Evolutionary conservation across 1,284 basidiomycete species (phyloP).

Genomic region (Papiliotrema terrestris): DNA sequence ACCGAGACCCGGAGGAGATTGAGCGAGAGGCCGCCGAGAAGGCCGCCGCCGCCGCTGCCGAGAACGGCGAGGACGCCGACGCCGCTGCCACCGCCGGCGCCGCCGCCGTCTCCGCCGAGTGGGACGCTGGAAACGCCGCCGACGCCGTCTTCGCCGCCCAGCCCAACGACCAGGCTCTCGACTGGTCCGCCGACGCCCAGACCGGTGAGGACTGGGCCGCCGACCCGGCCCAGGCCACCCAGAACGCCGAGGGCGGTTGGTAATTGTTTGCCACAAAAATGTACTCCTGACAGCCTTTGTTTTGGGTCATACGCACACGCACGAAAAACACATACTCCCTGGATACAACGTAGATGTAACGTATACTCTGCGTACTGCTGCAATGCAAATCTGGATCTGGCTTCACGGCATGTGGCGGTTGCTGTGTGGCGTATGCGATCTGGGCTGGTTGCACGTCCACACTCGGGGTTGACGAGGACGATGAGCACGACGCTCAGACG

Average conservation of each 20-base stretch:
- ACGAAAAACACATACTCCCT: too few relatives aligned
- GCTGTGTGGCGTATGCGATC: too few relatives aligned
- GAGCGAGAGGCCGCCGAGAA: slow-evolving; percentile 95
- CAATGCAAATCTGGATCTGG: too few relatives aligned
- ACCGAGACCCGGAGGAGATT: slow-evolving; percentile 98
- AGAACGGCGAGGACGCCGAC: slow-evolving; percentile 57
- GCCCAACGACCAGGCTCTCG: slow-evolving; percentile 68
- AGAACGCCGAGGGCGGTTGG: slow-evolving; percentile 31
- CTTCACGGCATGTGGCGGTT: too few relatives aligned
- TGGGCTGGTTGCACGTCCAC: too few relatives aligned
- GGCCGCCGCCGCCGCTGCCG: slow-evolving; percentile 65
- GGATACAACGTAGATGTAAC: too few relatives aligned
- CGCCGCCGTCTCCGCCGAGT: slow-evolving; percentile 58
- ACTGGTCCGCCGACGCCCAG: slow-evolving; percentile 76
- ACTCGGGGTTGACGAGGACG: too few relatives aligned
- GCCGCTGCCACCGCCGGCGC: slow-evolving; percentile 52
- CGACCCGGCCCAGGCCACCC: slow-evolving; percentile 23
- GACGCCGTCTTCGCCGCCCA: slow-evolving; percentile 75
- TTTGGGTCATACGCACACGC: too few relatives aligned
- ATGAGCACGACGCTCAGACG: too few relatives aligned
- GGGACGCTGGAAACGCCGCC: slow-evolving; percentile 69
- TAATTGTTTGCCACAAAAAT: slow-evolving; percentile 9
- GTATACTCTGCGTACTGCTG: too few relatives aligned
- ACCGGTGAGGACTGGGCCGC: slow-evolving; percentile 30
- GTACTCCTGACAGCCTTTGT: too few relatives aligned